These are phyloP conservation scores for Eremomyces bilateralis DNA, from an alignment of 495 filamentous ascomycete genomes.

Conservation along the genomic window DNA sequence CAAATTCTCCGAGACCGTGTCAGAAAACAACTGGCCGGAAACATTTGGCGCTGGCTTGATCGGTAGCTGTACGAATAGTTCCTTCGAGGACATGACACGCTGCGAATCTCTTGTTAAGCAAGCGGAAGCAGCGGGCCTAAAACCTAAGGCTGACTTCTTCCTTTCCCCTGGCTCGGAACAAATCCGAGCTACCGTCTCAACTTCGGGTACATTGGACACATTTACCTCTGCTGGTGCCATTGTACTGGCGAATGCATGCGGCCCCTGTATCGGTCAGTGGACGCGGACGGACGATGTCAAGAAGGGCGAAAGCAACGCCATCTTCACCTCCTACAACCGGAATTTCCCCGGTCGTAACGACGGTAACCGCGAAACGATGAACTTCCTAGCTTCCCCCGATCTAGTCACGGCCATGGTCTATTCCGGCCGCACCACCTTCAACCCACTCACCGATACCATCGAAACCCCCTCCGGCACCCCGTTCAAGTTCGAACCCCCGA, in stretches of 20 bases:
- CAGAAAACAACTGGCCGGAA: constrained; percentile 72
- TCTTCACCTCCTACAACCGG: constrained; percentile 92
- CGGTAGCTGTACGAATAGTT: constrained; percentile 95
- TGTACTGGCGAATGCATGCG: constrained; percentile 88
- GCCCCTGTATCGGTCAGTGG: constrained; percentile 93
- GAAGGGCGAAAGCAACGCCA: constrained; percentile 81
- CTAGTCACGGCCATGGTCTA: constrained; percentile 92
- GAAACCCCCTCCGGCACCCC: constrained; percentile 56
- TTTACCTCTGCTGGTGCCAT: constrained; percentile 76
- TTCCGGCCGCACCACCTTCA: constrained; percentile 82
- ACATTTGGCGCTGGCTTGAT: constrained; percentile 83
- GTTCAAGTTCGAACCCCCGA: constrained; percentile 73
- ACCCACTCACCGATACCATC: constrained; percentile 75
- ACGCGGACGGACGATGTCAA: constrained; percentile 63
- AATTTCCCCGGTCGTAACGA: constrained; percentile 97
- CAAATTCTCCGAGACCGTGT: constrained; percentile 60
- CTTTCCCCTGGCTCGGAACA: constrained; percentile 93
- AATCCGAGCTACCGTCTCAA: constrained; percentile 78
- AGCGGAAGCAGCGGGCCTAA: constrained; percentile 63
- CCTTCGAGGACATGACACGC: constrained; percentile 93
- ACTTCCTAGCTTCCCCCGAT: constrained; percentile 92
- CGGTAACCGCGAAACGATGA: constrained; percentile 89
- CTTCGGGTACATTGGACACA: constrained; percentile 63
- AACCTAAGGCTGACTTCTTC: constrained; percentile 79
- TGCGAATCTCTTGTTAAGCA: constrained; percentile 82